These are phyloP conservation scores for Cytospora piceae DNA, from an alignment of 2,329 filamentous ascomycete species.

Conservation along the genomic window DNA sequence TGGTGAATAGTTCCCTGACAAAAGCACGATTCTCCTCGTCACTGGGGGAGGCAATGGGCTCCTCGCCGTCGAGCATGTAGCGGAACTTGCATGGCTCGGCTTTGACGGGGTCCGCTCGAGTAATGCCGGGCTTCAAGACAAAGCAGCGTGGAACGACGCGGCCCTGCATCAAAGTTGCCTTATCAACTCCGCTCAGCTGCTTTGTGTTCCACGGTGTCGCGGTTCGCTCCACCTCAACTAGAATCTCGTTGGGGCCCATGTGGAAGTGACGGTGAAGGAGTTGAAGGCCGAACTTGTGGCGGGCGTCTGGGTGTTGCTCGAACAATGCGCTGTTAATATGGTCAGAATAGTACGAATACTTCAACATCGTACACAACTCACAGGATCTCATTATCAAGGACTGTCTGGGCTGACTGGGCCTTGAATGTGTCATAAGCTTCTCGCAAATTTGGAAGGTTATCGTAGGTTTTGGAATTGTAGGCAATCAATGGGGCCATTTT, in stretches of 20 bases:
- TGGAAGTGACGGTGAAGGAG: conserved; percentile 2
- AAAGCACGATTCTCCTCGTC: neutral
- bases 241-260: neutral
- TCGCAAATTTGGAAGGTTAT: neutral
- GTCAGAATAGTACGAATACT: neutral
- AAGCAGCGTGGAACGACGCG: neutral
- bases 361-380: neutral
- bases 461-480: neutral
- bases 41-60: neutral
- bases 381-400: neutral
- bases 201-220: conserved; percentile 6
- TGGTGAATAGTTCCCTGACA: neutral
- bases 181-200: conserved; percentile 3
- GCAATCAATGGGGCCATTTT: neutral
- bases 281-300: conserved; percentile 9
- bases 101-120: neutral
- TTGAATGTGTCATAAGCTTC: neutral
- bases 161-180: neutral
- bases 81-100: conserved; percentile 5
- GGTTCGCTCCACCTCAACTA: conserved; percentile 5
- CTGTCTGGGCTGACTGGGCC: neutral
- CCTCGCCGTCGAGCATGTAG: conserved; percentile 7
- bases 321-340: neutral
- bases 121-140: neutral
- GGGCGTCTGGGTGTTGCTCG: conserved; percentile 2